These are phyloP conservation scores for Gonapodya prolifera DNA, from an alignment of 192 early-diverging fungal species.

Conservation along the genomic window DNA sequence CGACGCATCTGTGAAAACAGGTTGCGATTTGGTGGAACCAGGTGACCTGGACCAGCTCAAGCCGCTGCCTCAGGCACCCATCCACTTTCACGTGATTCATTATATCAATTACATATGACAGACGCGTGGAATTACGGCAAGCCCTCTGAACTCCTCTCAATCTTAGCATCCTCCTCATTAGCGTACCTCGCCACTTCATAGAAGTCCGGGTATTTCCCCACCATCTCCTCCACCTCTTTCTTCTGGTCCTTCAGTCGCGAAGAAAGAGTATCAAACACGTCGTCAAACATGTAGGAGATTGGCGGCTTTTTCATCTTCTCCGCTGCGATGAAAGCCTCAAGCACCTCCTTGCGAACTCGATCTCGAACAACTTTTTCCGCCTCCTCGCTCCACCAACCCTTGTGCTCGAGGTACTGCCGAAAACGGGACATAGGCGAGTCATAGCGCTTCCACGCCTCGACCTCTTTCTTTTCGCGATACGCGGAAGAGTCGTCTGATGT, in stretches of 20 bases:
- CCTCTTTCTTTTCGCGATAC: constrained; percentile 85
- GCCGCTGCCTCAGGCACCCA: too few relatives aligned
- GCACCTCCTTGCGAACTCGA: constrained; percentile 51
- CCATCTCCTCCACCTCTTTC: constrained; percentile 61
- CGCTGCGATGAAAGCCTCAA: constrained; percentile 69
- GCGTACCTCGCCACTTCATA: constrained; percentile 28
- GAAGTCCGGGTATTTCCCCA: constrained; percentile 74
- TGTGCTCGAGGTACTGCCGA: constrained; percentile 74
- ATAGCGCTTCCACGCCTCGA: constrained; percentile 70
- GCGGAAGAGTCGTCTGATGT: constrained; percentile 96
- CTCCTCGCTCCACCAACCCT: constrained; percentile 75
- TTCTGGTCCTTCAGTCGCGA: constrained; percentile 66
- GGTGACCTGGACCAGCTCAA: too few relatives aligned
- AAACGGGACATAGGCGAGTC: constrained; percentile 85
- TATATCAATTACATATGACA: too few relatives aligned
- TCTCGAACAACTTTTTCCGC: constrained; percentile 47
- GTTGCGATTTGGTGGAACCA: too few relatives aligned
- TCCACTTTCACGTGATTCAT: too few relatives aligned
- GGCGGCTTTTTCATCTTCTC: constrained; percentile 73
- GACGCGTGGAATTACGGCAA: too few relatives aligned
- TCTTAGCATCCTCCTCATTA: background rate
- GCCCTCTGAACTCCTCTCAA: background rate
- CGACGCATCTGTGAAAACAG: too few relatives aligned
- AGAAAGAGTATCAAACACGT: constrained; percentile 82
- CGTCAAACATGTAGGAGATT: constrained; percentile 71